phyloP scores from a whole-genome alignment of 2,329 filamentous ascomycete genomes.

The Triangularia verruculosa region DNA sequence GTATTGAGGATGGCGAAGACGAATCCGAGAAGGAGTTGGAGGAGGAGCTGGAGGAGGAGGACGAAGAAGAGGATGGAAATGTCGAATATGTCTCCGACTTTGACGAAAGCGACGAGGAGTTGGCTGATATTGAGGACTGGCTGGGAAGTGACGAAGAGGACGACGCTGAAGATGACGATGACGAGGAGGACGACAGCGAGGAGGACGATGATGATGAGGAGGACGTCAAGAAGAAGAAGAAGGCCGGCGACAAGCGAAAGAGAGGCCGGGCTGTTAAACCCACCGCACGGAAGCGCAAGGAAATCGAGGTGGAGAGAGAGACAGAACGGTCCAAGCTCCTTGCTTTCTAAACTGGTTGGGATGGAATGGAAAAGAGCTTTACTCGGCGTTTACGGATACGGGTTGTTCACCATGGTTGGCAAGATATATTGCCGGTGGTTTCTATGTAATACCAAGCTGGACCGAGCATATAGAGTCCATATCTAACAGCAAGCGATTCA shows the following conservation, averaged over 20 bases:
- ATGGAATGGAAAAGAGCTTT: background rate
- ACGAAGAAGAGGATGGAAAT: slow-evolving; percentile 71
- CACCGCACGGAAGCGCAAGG: slow-evolving; percentile 64
- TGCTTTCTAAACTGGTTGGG: slow-evolving; percentile 26
- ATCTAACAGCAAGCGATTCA: background rate
- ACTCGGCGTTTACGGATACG: background rate
- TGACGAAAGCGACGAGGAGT: slow-evolving; percentile 77
- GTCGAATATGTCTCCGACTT: slow-evolving; percentile 94
- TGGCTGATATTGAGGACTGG: slow-evolving; percentile 88
- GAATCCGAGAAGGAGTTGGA: slow-evolving; percentile 66
- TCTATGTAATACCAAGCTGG: background rate
- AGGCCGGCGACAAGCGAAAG: slow-evolving; percentile 56
- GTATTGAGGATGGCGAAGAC: slow-evolving; percentile 74
- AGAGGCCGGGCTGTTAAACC: slow-evolving; percentile 47
- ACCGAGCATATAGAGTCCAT: background rate
- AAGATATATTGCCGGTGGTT: background rate
- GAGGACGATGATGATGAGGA: slow-evolving; percentile 44
- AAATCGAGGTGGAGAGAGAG: slow-evolving; percentile 71
- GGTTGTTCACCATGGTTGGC: background rate
- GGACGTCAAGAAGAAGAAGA: slow-evolving; percentile 52
- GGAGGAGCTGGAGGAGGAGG: slow-evolving; percentile 59
- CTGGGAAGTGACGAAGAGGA: slow-evolving; percentile 70
- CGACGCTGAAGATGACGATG: slow-evolving; percentile 56
- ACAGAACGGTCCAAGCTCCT: slow-evolving; percentile 44
- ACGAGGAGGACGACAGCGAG: slow-evolving; percentile 54